Percentiles rank a stretch among this genome's conserved stretches.
Evolutionary conservation across 306 rosid genomes (phyloP).

Genomic region (Fragaria iinumae): DNA sequence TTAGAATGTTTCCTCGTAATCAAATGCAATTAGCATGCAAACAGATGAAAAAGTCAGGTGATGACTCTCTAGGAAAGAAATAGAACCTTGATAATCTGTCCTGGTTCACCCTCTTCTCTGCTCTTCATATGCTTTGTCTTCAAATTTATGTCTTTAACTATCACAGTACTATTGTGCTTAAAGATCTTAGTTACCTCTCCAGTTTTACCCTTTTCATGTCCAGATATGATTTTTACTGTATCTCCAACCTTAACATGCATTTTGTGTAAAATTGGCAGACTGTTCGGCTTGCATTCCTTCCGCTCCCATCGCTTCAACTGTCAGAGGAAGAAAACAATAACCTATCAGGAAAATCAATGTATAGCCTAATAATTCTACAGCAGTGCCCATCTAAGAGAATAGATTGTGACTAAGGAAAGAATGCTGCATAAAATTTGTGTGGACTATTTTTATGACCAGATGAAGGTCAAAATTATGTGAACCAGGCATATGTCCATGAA

Average conservation of each 20-base stretch:
- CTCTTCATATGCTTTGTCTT: conserved; percentile 92
- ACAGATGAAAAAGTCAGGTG: neutral
- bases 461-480: neutral
- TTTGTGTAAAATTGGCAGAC: conserved; percentile 80
- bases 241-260: conserved; percentile 96
- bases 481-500: neutral
- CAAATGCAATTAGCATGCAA: conserved; percentile 5
- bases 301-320: conserved; percentile 93
- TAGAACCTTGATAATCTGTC: conserved; percentile 77
- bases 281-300: conserved; percentile 88
- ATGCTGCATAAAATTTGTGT: neutral
- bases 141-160: conserved; percentile 70
- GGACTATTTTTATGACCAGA: neutral
- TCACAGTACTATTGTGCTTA: conserved; percentile 78
- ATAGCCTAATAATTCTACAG: neutral
- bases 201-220: conserved; percentile 80
- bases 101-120: conserved; percentile 79
- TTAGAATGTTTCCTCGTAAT: conserved; percentile 7
- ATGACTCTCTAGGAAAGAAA: conserved; percentile 23
- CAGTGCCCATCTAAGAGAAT: conserved; percentile 1
- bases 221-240: conserved; percentile 79
- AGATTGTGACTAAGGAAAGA: neutral
- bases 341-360: conserved; percentile 14
- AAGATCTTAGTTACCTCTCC: conserved; percentile 69
- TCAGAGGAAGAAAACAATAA: conserved; percentile 21